Percentiles rank a stretch among this genome's conserved stretches.
These are phyloP conservation scores for Apiosordaria backusii DNA, from an alignment of 495 filamentous ascomycete genomes.

Conservation along the genomic window DNA sequence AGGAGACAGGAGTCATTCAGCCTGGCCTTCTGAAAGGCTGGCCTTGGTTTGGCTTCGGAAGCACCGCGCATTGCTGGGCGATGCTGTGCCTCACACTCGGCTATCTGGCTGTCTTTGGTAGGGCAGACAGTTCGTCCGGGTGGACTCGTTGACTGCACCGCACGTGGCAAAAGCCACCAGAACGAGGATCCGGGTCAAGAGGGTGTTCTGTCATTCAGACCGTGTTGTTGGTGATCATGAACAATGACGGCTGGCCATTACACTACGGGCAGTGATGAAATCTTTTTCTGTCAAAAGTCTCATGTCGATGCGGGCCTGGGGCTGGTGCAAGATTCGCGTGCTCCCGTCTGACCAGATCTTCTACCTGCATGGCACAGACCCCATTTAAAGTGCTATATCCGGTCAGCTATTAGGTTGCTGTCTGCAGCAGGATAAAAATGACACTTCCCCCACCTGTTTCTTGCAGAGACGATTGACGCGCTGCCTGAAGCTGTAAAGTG, in stretches of 20 bases:
- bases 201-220: neutral
- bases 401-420: neutral
- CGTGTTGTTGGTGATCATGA: neutral
- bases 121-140: neutral
- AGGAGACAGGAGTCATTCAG: neutral
- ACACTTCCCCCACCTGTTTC: neutral
- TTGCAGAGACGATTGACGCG: neutral
- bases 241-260: no score
- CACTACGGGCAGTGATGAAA: no score
- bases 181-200: neutral
- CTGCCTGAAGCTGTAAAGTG: neutral
- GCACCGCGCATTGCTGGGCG: neutral
- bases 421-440: neutral
- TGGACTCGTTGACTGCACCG: neutral
- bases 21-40: neutral
- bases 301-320: neutral
- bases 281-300: neutral
- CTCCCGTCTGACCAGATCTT: slow-evolving; percentile 3
- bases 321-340: neutral
- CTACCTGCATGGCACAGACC: neutral
- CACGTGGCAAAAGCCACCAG: neutral
- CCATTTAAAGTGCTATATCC: slow-evolving; percentile 3
- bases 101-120: neutral
- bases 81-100: neutral
- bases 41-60: neutral